A percentile compares a stretch with the other conserved stretches of the same genome.
Evolutionary conservation across 371 early-diverging fungal species (phyloP).

Genomic region (Batrachochytrium dendrobatidis): DNA sequence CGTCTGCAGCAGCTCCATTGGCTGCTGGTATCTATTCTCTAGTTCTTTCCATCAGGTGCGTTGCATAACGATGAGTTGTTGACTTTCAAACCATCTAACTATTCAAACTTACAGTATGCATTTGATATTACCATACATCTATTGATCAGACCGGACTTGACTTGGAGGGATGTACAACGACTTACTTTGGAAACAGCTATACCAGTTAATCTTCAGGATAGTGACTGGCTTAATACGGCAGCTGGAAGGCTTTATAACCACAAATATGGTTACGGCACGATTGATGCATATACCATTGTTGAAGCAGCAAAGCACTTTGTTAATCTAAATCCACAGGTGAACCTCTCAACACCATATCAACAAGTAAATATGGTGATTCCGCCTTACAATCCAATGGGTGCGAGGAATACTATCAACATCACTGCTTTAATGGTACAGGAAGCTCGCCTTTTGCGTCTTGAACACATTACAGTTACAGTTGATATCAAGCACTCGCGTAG

Average conservation of each 20-base stretch:
- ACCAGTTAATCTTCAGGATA: slow-evolving; percentile 52
- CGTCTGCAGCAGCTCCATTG: slow-evolving; percentile 95
- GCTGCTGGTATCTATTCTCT: slow-evolving; percentile 91
- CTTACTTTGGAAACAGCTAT: slow-evolving; percentile 72
- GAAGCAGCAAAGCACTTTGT: slow-evolving; percentile 63
- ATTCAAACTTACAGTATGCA: not conserved
- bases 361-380: slow-evolving; percentile 51
- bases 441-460: slow-evolving; percentile 52
- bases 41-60: slow-evolving; percentile 56
- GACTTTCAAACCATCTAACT: not conserved
- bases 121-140: not conserved
- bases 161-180: slow-evolving; percentile 89
- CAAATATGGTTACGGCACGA: slow-evolving; percentile 87
- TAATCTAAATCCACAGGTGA: slow-evolving; percentile 60
- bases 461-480: slow-evolving; percentile 83
- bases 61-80: not conserved
- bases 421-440: slow-evolving; percentile 39
- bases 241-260: slow-evolving; percentile 63
- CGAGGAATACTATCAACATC: slow-evolving; percentile 22
- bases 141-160: slow-evolving; percentile 62
- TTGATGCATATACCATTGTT: slow-evolving; percentile 76
- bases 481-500: slow-evolving; percentile 70
- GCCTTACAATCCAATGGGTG: slow-evolving; percentile 20
- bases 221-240: slow-evolving; percentile 26
- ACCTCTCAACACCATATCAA: slow-evolving; percentile 34